Evolutionary conservation across 345 rosid species (phyloP).

Genomic region (Eucalyptus polyanthemos): DNA sequence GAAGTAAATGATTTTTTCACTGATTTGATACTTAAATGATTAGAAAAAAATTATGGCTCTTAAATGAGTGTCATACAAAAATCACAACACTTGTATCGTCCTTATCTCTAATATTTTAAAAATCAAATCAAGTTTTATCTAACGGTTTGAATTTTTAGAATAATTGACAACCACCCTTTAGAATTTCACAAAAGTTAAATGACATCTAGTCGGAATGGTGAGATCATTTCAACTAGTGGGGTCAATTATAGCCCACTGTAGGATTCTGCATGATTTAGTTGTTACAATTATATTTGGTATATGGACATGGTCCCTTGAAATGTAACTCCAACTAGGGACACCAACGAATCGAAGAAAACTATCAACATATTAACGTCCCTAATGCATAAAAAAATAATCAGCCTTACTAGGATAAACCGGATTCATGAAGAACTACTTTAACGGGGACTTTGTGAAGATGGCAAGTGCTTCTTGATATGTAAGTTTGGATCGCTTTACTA

Average conservation of each 20-base stretch:
- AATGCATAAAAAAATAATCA: not conserved
- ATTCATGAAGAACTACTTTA: not conserved
- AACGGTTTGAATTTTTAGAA: not conserved
- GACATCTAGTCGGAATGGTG: not conserved
- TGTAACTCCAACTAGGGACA: not conserved
- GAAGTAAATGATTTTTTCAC: not conserved
- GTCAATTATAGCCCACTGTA: rapidly evolving
- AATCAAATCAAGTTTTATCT: rapidly evolving
- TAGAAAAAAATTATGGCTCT: rapidly evolving
- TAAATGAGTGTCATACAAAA: not conserved
- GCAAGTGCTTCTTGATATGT: not conserved
- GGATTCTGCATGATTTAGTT: not conserved
- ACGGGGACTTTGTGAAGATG: not conserved
- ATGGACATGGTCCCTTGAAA: not conserved
- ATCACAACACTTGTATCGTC: rapidly evolving
- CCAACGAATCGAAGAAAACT: not conserved
- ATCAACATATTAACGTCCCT: not conserved
- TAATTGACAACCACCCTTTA: rapidly evolving
- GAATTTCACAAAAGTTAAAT: not conserved
- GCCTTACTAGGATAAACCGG: not conserved
- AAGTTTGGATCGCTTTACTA: not conserved
- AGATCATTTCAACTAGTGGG: not conserved
- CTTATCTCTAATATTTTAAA: not conserved
- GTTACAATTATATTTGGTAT: not conserved
- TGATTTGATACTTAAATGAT: rapidly evolving